Percentiles rank a stretch among this genome's conserved stretches.
These are phyloP conservation scores for Mayamaea pseudoterrestris DNA, from an alignment of 108 stramenopile species.

Conservation along the genomic window DNA sequence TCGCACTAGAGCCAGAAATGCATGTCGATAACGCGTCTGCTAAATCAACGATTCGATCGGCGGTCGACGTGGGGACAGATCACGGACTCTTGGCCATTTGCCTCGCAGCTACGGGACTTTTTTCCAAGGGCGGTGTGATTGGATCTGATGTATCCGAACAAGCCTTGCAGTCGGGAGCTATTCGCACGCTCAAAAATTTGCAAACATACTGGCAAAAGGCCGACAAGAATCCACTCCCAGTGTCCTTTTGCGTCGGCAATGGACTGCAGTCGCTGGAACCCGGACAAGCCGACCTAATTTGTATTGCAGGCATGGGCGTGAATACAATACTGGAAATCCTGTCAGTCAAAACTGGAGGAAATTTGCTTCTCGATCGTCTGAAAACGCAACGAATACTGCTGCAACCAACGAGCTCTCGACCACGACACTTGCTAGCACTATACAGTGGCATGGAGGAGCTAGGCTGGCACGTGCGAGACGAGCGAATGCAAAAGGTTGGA, in stretches of 20 bases:
- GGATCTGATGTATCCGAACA: slow-evolving; percentile 58
- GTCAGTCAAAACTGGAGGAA: too few relatives aligned
- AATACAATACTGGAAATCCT: slow-evolving; percentile 57
- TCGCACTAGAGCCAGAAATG: too few relatives aligned
- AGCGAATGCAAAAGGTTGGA: slow-evolving; percentile 39
- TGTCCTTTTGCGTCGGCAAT: slow-evolving; percentile 58
- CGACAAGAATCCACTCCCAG: slow-evolving; percentile 6
- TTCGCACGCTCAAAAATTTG: slow-evolving; percentile 18
- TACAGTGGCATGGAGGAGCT: slow-evolving; percentile 40
- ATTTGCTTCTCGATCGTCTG: slow-evolving; percentile 30
- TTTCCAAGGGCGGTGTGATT: slow-evolving; percentile 38
- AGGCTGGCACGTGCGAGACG: slow-evolving; percentile 40
- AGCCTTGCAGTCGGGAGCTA: slow-evolving; percentile 42
- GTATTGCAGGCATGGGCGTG: slow-evolving; percentile 78
- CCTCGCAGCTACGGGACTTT: slow-evolving; percentile 45
- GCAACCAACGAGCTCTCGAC: slow-evolving; percentile 67
- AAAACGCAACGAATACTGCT: slow-evolving; percentile 32
- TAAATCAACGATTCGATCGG: too few relatives aligned
- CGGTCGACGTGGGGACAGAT: slow-evolving; percentile 73
- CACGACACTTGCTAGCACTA: slow-evolving; percentile 38
- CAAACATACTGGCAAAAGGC: slow-evolving; percentile 1
- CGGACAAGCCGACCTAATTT: slow-evolving; percentile 54
- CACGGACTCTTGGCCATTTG: slow-evolving; percentile 59
- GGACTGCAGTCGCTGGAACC: slow-evolving; percentile 37
- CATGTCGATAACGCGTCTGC: too few relatives aligned